Percentiles rank a stretch among this genome's conserved stretches.
Evolutionary conservation across 768 basidiomycete species (phyloP).

Genomic region (Rubroboletus satanas): DNA sequence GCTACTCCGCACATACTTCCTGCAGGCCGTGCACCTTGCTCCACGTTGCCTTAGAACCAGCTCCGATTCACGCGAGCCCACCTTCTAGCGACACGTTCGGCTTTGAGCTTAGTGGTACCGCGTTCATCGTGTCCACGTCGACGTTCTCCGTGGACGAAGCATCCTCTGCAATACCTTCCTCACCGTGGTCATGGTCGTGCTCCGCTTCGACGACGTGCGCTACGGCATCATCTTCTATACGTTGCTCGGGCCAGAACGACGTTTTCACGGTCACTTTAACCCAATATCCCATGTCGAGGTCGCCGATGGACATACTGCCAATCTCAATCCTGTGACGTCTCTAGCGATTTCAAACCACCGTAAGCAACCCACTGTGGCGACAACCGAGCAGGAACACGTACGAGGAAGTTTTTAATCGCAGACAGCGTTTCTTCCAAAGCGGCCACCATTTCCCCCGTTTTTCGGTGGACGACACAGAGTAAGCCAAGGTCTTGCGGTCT

Average conservation of each 20-base stretch:
- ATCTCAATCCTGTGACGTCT: constrained; percentile 1
- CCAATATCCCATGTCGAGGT: constrained; percentile 22
- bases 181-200: not conserved
- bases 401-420: constrained; percentile 4
- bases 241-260: not conserved
- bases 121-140: not conserved
- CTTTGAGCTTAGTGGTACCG: not conserved
- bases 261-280: constrained; percentile 1
- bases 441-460: not conserved
- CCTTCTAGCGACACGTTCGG: too few species aligned
- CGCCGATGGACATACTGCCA: not conserved
- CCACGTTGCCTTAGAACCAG: not conserved
- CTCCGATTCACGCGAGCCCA: not conserved
- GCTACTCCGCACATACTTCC: not conserved
- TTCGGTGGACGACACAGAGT: constrained; percentile 4
- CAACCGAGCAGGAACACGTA: not conserved
- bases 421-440: constrained; percentile 1
- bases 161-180: not conserved
- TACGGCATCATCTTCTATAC: not conserved
- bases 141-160: not conserved
- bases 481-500: constrained; percentile 12
- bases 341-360: not conserved
- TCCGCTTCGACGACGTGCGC: not conserved
- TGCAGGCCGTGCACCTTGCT: not conserved
- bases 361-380: not conserved